Base-by-base conservation (phyloP, 768 basidiomycete genomes). In the Trametes punicea region DNA sequence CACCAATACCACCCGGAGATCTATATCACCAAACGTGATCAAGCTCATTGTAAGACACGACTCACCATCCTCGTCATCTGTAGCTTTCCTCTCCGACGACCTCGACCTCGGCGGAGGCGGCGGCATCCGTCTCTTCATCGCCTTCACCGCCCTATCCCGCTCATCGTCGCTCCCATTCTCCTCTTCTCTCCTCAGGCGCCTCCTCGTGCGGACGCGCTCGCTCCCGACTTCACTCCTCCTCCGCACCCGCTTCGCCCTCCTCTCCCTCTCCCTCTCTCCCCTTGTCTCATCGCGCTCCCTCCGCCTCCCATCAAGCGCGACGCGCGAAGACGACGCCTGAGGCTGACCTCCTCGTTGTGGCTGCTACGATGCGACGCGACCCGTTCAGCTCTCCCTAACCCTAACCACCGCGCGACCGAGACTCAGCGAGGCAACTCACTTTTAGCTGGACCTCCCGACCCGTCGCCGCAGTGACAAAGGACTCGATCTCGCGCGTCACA, bases 381-480 rank as follows among this genome's bases (percentile, higher is more conserved):
- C 16, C 18, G 47, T 25, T 45, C 27, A 56, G 46, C 40, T 3
- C 31, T 26, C 13, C 33, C 25, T 30, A 54, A 54, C 52, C 52
- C 52, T 54, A 57, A 44, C 49, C 38, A 38, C 18, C 44, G 27
- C 39, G 11, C 41, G 23, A 10, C 18, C 33, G 31, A 52, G 34
- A 30, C 4, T 18, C 21, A 20, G 13, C 15, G 34, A 10, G 13
- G 13, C 30, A 56, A 27, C 64, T 53, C 61, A 87, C 86, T 82
- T 77, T 77, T 70, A 46, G 84, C 84, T 55, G 39, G 54, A 90
- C 69, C 51, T 73, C 70, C 46, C 74, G 70, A 3, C 78, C 70
- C 9, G 84, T 81, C 45, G 89, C 89, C 63, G 74, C 85, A 18
- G 78, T 70, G 23, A 90, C 77, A 67, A 92, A 91, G 10, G 83